Base-by-base conservation (phyloP, 768 basidiomycete genomes). In the Pulveroboletus ravenelii region DNA sequence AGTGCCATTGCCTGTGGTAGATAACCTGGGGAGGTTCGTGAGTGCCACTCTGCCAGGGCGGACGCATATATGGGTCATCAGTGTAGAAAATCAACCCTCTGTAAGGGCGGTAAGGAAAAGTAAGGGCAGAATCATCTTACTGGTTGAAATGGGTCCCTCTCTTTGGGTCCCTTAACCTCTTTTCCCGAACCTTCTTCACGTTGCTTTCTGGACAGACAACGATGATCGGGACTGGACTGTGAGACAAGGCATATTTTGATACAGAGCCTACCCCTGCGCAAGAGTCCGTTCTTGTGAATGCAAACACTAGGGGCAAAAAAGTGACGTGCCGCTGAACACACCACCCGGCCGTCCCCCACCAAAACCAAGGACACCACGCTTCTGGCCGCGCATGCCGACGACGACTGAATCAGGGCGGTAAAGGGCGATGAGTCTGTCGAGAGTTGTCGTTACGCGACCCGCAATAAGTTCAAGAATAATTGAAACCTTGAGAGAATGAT, bases 381-480 rank as follows among this genome's bases (percentile, higher is more conserved):
- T 72, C 52, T 80, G 75, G 0, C 92, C 95, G 14, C 89, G 79
- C 9, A 90, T 93, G 17, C 96, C 95, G 27, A 98, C 95, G 13
- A 99, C 85, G 47, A 99, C 78, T 0, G 89, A 87, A 66, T 95
- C 93, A 5, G 92, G 92, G 32, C 89, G 85, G 62, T 95, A 93
- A 7, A 96, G 78, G 0, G 91, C 89, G 56, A 95, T 93, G 52
- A 94, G 80, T 45, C 94, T 86, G 62, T 97, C 91, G 47, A 98
- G 84, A 10, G 89, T 90, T 45, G 87, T 82, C 1, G 92, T 90
- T 6, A 95, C 81, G 49, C 84, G 86, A 30, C 95, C 96, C 0
- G 93, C 90, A 43, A 97, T 89, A 64, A 88, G 93, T 72, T 98
- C 95, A 37, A 98, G 83, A 45, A 96, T 86, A 45, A 99, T 78